phyloP scores from a whole-genome alignment of 1,139 yeast genomes.

The Magnusiomyces tetraspermus region DNA sequence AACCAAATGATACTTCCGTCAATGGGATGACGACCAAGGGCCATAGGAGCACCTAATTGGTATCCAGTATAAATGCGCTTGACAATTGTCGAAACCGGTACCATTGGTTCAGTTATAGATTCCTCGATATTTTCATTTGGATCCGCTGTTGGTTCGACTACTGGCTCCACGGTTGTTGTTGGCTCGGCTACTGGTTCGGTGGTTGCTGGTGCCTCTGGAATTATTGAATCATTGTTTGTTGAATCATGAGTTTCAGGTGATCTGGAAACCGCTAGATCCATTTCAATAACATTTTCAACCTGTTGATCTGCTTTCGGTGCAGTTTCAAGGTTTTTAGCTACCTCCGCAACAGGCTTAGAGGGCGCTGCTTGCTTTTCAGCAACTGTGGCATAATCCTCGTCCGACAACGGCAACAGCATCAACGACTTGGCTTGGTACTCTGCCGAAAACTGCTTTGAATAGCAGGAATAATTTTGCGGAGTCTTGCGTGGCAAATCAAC shows the following conservation, averaged over 20 bases:
- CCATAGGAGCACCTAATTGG: neutral
- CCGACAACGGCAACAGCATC: neutral
- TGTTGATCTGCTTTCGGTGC: neutral
- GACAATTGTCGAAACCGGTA: no score
- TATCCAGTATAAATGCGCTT: neutral
- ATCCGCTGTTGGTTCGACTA: no score
- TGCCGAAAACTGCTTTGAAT: neutral
- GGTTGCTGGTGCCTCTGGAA: no score
- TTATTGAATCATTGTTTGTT: no score
- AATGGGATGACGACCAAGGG: neutral
- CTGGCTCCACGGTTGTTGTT: no score
- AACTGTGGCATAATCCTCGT: neutral
- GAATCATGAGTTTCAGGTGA: neutral
- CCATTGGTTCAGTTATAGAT: no score
- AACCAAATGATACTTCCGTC: neutral
- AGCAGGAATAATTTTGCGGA: neutral
- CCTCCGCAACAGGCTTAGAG: neutral
- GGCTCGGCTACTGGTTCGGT: no score
- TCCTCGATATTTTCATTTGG: no score
- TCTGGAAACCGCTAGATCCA: no score
- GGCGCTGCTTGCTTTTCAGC: neutral
- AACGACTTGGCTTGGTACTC: neutral
- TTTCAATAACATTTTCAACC: no score
- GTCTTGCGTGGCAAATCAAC: neutral
- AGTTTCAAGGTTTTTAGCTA: neutral